These are phyloP conservation scores for Kondoa subrosea DNA, from an alignment of 768 basidiomycete species.

Conservation along the genomic window DNA sequence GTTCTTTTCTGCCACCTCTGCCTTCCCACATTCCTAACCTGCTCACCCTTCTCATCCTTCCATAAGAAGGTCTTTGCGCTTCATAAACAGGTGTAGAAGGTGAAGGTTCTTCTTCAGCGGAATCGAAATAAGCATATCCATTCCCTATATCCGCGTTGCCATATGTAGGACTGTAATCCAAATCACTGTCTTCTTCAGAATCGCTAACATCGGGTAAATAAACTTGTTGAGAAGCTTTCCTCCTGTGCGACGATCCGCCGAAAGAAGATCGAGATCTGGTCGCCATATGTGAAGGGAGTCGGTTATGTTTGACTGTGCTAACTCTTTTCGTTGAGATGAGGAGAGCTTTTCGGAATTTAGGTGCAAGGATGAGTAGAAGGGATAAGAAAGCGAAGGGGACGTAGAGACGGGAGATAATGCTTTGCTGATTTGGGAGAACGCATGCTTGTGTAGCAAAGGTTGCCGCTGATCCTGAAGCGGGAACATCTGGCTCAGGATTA, in stretches of 20 bases:
- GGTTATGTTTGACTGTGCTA: background rate
- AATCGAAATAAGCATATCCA: background rate
- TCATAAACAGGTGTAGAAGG: too few species aligned
- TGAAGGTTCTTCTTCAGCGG: background rate
- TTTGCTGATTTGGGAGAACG: conserved; percentile 64
- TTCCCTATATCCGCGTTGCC: background rate
- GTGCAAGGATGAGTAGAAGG: conserved; percentile 33
- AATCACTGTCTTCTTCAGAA: background rate
- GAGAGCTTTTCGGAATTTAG: conserved; percentile 13
- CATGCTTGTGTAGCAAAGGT: conserved; percentile 35
- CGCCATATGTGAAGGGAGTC: background rate
- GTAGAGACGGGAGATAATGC: conserved; percentile 51
- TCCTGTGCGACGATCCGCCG: background rate
- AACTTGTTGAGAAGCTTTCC: background rate
- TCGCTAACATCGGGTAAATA: background rate
- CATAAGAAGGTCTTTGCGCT: background rate
- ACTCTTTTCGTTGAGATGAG: background rate
- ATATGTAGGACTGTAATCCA: background rate
- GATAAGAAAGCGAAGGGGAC: conserved; percentile 51
- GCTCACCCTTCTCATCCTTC: background rate
- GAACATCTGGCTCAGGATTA: conserved; percentile 24
- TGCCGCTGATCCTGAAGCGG: background rate
- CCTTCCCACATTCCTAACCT: background rate
- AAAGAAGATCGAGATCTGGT: background rate
- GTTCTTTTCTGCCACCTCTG: background rate